Evolutionary conservation across 371 early-diverging fungal genomes (phyloP).

Genomic region (Apophysomyces variabilis): DNA sequence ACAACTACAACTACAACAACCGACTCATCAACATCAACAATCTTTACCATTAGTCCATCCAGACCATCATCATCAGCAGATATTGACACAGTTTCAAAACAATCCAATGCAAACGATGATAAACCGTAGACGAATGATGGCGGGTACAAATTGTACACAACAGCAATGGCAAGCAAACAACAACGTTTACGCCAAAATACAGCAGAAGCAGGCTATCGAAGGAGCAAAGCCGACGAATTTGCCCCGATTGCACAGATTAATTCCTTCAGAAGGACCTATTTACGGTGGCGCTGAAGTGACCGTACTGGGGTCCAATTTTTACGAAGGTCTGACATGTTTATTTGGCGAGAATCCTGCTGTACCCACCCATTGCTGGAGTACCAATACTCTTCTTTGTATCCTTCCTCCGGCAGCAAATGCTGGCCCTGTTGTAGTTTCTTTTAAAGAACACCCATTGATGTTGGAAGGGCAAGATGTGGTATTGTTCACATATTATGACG

Average conservation of each 20-base stretch:
- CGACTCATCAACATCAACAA: slow-evolving; percentile 25
- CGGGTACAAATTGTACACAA: slow-evolving; percentile 12
- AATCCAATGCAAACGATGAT: slow-evolving; percentile 12
- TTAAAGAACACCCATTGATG: slow-evolving; percentile 59
- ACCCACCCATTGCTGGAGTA: slow-evolving; percentile 67
- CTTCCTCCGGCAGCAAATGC: slow-evolving; percentile 72
- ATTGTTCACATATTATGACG: slow-evolving; percentile 64
- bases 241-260: slow-evolving; percentile 56
- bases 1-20: background rate
- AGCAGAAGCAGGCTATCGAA: slow-evolving; percentile 34
- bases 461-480: slow-evolving; percentile 55
- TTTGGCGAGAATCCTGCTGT: slow-evolving; percentile 72
- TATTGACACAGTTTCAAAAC: slow-evolving; percentile 11
- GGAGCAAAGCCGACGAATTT: slow-evolving; percentile 26
- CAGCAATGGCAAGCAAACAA: slow-evolving; percentile 30
- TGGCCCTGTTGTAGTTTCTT: slow-evolving; percentile 71
- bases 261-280: slow-evolving; percentile 74
- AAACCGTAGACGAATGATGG: slow-evolving; percentile 14
- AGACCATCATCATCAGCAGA: background rate
- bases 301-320: slow-evolving; percentile 70
- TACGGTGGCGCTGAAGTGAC: slow-evolving; percentile 77
- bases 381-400: slow-evolving; percentile 69
- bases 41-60: slow-evolving; percentile 18
- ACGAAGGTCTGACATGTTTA: slow-evolving; percentile 65
- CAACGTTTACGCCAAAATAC: slow-evolving; percentile 43